Percentiles rank a stretch among this genome's conserved stretches.
phyloP scores from a whole-genome alignment of 768 basidiomycete genomes.

The Russula virescens region DNA sequence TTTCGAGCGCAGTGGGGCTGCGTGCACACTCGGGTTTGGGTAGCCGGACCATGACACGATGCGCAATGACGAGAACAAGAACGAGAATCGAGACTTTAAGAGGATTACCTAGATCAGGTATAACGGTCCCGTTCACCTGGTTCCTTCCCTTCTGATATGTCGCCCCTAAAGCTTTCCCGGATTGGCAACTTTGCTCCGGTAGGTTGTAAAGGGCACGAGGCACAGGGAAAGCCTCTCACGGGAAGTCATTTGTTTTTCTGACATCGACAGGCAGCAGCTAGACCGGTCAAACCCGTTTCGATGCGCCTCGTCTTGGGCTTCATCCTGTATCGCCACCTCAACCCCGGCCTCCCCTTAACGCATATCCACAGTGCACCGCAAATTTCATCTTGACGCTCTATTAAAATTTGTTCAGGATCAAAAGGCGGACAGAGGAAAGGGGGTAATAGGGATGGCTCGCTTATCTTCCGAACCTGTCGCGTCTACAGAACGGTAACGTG shows the following conservation, averaged over 20 bases:
- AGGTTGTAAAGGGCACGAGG: constrained; percentile 11
- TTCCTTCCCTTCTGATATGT: background rate
- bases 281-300: constrained; percentile 10
- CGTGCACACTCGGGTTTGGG: no score
- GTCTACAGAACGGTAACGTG: constrained; percentile 62
- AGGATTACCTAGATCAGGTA: constrained; percentile 6
- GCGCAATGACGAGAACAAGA: no score
- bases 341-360: background rate
- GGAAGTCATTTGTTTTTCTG: constrained; percentile 6
- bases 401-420: no score
- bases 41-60: no score
- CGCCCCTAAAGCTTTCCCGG: constrained; percentile 21
- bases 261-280: constrained; percentile 16
- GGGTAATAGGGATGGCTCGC: background rate
- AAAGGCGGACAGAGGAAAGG: background rate
- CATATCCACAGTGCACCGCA: background rate
- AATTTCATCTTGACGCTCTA: background rate
- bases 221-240: constrained; percentile 8
- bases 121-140: background rate
- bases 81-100: no score
- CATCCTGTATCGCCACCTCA: constrained; percentile 23
- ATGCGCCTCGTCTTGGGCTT: constrained; percentile 18
- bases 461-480: background rate
- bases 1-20: no score
- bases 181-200: constrained; percentile 20